Evolutionary conservation across 441 rosid genomes (phyloP), one percentile per base, ranked within the genome.

Genomic region (Euphorbia corollata): DNA sequence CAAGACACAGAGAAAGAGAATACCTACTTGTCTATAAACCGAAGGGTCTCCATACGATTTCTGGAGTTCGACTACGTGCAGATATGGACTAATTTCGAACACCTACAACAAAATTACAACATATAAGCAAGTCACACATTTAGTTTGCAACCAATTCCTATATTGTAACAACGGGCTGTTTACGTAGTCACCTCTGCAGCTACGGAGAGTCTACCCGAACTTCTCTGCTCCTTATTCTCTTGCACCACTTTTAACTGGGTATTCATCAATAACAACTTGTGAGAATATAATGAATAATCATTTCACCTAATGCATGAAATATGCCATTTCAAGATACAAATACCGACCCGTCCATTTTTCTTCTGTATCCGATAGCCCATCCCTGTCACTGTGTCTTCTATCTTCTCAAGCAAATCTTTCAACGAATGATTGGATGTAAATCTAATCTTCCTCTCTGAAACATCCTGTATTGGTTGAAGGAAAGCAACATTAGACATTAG

Each of bases 131-230:
- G 39, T 58, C 19, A 23, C 20, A 6, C 30, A 18, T n/a, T 43
- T 67, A 11, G 19, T 24, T 1, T 23, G 15, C 16, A n/a, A n/a
- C n/a, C n/a, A n/a, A n/a, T n/a, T n/a, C n/a, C n/a, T n/a, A n/a
- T n/a, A n/a, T n/a, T n/a, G n/a, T n/a, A n/a, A n/a, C n/a, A n/a
- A n/a, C n/a, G n/a, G n/a, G n/a, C n/a, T n/a, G n/a, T n/a, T n/a
- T n/a, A n/a, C n/a, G n/a, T n/a, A n/a, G n/a, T n/a, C 80, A 94
- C 99, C 96, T 94, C 97, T 50, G 96, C 97, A 3, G 87, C 86
- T 68, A 89, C 85, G n/a, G 87, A 87, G 56, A 94, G 83, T 70
- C 84, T 85, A 41, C 88, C 83, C 38, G 69, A 53, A 72, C 79
- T 79, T 80, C 74, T 86, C 68, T 79, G 83, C 61, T 76, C 84